Percentiles rank a stretch among this genome's conserved stretches.
phyloP scores from a whole-genome alignment of 1,284 basidiomycete species.

The Ceratobasidium theobromae region DNA sequence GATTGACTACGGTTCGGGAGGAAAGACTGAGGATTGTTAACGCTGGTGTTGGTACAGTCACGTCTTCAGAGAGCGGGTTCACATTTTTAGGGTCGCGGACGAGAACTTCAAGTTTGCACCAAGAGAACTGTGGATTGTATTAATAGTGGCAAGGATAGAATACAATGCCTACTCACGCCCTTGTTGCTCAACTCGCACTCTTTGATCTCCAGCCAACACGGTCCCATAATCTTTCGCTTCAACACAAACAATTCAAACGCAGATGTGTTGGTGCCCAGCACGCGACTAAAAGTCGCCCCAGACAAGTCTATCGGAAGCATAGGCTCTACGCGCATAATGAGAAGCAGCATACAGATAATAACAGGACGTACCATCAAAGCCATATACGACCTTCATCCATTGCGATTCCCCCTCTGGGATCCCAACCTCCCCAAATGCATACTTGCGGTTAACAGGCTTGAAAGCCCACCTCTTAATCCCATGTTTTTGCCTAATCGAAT shows the following conservation, averaged over 20 bases:
- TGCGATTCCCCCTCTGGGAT: slow-evolving; percentile 78
- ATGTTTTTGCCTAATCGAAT: slow-evolving; percentile 69
- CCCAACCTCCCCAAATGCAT: slow-evolving; percentile 87
- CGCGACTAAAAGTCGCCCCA: slow-evolving; percentile 81
- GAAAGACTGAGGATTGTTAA: slow-evolving; percentile 90
- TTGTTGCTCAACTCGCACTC: slow-evolving; percentile 70
- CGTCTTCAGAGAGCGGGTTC: slow-evolving; percentile 77
- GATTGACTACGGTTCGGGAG: slow-evolving; percentile 90
- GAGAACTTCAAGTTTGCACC: slow-evolving; percentile 93
- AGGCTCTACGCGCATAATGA: slow-evolving; percentile 47
- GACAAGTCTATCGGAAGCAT: slow-evolving; percentile 70
- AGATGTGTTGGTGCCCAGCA: slow-evolving; percentile 91
- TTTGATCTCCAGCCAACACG: slow-evolving; percentile 93
- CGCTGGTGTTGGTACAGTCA: slow-evolving; percentile 73
- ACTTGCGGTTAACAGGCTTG: slow-evolving; percentile 87
- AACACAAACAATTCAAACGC: slow-evolving; percentile 95
- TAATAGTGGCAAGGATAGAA: neutral
- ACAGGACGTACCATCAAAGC: slow-evolving; percentile 65
- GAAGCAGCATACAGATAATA: neutral
- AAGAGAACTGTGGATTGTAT: slow-evolving; percentile 67
- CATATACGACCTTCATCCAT: slow-evolving; percentile 93
- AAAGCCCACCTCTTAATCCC: slow-evolving; percentile 78
- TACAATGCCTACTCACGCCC: slow-evolving; percentile 56
- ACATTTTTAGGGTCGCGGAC: slow-evolving; percentile 87
- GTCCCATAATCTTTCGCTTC: slow-evolving; percentile 98